Evolutionary conservation across 441 rosid genomes (phyloP).

Genomic region (Arabidopsis hybrid): DNA sequence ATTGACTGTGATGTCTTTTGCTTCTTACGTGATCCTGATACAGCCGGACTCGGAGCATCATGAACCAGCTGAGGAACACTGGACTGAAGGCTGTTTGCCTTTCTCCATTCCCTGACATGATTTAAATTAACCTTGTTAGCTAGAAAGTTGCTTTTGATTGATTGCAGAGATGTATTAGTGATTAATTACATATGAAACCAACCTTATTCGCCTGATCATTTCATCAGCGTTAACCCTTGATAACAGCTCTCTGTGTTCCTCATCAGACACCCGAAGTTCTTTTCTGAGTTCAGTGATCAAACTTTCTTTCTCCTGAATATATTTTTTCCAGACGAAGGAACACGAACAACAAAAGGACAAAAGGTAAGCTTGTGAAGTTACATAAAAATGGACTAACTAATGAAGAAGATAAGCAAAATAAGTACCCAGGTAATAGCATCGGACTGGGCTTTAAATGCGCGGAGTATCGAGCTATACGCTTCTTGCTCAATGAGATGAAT

Average conservation of each 20-base stretch:
- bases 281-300: conserved; percentile 95
- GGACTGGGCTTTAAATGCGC: conserved; percentile 99
- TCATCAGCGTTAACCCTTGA: conserved; percentile 93
- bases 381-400: conserved; percentile 21
- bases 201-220: conserved; percentile 90
- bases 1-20: conserved; percentile 89
- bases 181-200: conserved; percentile 36
- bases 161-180: conserved; percentile 12
- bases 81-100: conserved; percentile 69
- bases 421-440: conserved; percentile 98
- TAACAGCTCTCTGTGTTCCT: conserved; percentile 91
- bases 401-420: conserved; percentile 24
- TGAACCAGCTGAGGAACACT: conserved; percentile 77
- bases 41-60: conserved; percentile 86
- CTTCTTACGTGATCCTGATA: conserved; percentile 94
- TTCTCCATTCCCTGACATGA: conserved; percentile 92
- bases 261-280: conserved; percentile 98
- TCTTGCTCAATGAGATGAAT: conserved; percentile 97
- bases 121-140: conserved; percentile 36
- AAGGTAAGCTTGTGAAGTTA: conserved; percentile 22
- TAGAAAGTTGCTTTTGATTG: conserved; percentile 11
- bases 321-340: neutral
- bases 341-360: conserved; percentile 23
- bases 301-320: conserved; percentile 88
- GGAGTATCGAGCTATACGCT: conserved; percentile 86